Evolutionary conservation across 2,329 filamentous ascomycete species (phyloP), one percentile per base, ranked within the genome.

Genomic region (Ceratocystis diversiconidia): DNA sequence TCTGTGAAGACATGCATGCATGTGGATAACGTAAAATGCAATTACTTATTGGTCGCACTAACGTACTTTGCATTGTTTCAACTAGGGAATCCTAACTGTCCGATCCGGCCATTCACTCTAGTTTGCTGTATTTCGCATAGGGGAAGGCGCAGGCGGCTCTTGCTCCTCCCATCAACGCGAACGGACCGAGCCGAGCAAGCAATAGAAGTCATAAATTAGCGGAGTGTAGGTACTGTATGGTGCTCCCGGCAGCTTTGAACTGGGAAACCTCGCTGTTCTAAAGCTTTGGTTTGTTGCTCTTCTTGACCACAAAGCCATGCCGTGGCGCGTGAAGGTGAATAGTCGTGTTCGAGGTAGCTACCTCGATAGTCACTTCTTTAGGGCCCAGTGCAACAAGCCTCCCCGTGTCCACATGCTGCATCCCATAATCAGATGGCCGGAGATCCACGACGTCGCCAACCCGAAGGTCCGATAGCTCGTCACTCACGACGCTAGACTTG

Each of bases 401-500:
- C 0, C 86, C 86, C 1, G 72, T 71, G 70, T 89, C 86, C 69
- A 78, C 80, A 71, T 85, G 78, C n/a, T 72, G 77, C 63, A 75
- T 78, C 5, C 85, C 86, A 57, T 81, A 80, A 71, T 89, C 86
- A 1, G 79, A 81, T 4, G 85, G 86, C 76, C 79, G 84, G 30
- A 88, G 73, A 71, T 79, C 75, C 2, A 90, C 82, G 57, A 72
- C 68, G 36, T 81, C 76, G 1, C 85, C 86, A 67, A 74, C 76
- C 62, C 74, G 73, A 68, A 89, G 48, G 36, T 59, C 50, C 25
- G 59, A 43, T 6, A 67, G 32, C 12, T 68, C 72, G 68, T 84
- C 80, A 2, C 85, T 76, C 0, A 66, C 70, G 10, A 72, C 73
- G 30, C 43, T 28, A 48, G 77, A 75, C 5, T 69, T 65, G 68